phyloP scores from a whole-genome alignment of 306 rosid genomes.

The Lithocarpus polystachyus region DNA sequence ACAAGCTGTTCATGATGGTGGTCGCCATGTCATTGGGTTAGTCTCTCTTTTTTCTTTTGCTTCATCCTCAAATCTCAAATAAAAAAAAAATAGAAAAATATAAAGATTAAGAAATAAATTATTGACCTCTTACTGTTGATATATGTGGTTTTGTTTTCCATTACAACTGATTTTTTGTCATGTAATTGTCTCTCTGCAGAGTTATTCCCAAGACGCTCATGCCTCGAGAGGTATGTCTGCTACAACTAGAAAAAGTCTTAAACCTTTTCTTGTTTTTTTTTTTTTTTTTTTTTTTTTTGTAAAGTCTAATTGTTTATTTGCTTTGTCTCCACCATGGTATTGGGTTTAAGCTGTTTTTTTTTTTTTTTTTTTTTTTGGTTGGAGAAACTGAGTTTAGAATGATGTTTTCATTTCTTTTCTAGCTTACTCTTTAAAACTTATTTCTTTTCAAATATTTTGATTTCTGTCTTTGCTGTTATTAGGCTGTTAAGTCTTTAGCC shows the following conservation, averaged over 20 bases:
- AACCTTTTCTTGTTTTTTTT: constrained; percentile 28
- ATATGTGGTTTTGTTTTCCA: constrained; percentile 30
- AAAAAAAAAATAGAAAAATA: neutral
- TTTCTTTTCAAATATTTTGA: constrained; percentile 1
- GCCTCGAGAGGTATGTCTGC: constrained; percentile 97
- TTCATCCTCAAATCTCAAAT: constrained; percentile 18
- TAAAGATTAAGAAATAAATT: constrained; percentile 25
- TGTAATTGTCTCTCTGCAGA: constrained; percentile 75
- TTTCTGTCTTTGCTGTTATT: constrained; percentile 11
- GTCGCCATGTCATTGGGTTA: constrained; percentile 96
- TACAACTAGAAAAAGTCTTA: constrained; percentile 42
- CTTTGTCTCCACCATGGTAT: constrained; percentile 22
- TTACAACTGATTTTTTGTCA: constrained; percentile 55
- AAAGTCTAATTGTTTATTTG: constrained; percentile 16
- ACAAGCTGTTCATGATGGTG: constrained; percentile 99
- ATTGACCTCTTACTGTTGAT: constrained; percentile 32
- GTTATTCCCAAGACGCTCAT: constrained; percentile 99
- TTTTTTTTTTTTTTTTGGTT: neutral
- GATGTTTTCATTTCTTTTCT: neutral
- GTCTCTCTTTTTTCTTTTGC: constrained; percentile 6
- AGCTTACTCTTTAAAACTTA: neutral
- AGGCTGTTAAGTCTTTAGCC: too few species aligned
- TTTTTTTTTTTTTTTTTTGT: constrained; percentile 25
- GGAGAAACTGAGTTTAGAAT: neutral
- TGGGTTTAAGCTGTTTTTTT: constrained; percentile 1